phyloP scores from a whole-genome alignment of 441 rosid genomes.

The Adansonia grandidieri region DNA sequence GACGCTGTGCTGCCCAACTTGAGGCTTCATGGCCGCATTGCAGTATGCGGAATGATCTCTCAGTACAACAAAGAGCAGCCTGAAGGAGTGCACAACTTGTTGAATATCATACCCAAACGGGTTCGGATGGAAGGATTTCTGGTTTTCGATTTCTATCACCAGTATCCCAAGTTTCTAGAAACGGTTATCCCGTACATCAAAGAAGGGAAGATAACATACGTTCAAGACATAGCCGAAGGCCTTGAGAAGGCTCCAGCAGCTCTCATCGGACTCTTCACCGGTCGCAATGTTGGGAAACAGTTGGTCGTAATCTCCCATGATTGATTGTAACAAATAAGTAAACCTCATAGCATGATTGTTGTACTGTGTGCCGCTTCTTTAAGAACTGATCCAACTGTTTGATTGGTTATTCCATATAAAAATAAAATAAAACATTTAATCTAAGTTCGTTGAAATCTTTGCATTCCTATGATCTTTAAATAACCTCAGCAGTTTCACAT shows the following conservation, averaged over 20 bases:
- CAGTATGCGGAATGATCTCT: constrained; percentile 67
- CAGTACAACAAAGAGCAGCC: constrained; percentile 54
- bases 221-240: constrained; percentile 49
- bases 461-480: too few species aligned
- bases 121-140: constrained; percentile 50
- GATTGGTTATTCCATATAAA: background rate
- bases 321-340: background rate
- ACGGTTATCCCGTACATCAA: constrained; percentile 43
- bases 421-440: too few species aligned
- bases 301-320: background rate
- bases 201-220: constrained; percentile 44
- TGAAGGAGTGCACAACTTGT: constrained; percentile 44
- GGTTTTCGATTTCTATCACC: constrained; percentile 37
- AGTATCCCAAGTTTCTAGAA: constrained; percentile 40
- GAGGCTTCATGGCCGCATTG: constrained; percentile 48
- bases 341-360: too few species aligned
- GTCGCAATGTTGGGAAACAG: constrained; percentile 26
- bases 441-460: too few species aligned
- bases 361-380: too few species aligned
- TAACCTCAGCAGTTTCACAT: too few species aligned
- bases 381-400: background rate
- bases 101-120: constrained; percentile 33
- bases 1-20: constrained; percentile 55
- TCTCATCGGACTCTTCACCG: constrained; percentile 42
- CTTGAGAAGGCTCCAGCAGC: constrained; percentile 46